Percentiles rank a stretch among this genome's conserved stretches.
Conservation (phyloP, 2,329 filamentous ascomycete species). For the Byssoonygena ceratinophila region DNA sequence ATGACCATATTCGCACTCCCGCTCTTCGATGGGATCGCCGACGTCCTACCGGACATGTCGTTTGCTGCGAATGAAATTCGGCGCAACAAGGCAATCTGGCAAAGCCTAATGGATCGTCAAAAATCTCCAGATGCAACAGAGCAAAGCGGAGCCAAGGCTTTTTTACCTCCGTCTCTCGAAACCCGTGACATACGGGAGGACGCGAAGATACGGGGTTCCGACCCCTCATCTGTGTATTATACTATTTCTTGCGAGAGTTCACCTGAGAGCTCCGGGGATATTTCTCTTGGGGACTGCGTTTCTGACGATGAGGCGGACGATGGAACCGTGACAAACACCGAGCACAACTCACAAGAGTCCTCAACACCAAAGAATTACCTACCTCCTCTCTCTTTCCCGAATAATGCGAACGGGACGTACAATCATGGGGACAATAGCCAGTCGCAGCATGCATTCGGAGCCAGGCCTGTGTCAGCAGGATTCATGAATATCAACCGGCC, state of each 20-base stretch:
- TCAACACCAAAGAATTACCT: constrained; percentile 1
- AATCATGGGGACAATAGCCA: background rate
- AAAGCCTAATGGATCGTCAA: constrained; percentile 21
- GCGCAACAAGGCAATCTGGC: constrained; percentile 63
- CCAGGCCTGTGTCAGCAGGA: no score
- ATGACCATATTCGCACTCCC: constrained; percentile 94
- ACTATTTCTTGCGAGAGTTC: constrained; percentile 1
- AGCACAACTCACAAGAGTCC: constrained; percentile 2
- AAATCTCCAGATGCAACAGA: background rate
- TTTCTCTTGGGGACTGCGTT: background rate
- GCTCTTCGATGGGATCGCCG: constrained; percentile 76
- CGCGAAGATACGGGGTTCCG: background rate
- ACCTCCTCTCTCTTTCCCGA: background rate
- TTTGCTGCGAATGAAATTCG: constrained; percentile 77
- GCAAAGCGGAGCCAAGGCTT: background rate
- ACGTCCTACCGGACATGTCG: constrained; percentile 71
- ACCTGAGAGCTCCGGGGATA: background rate
- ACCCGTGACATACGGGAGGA: constrained; percentile 10
- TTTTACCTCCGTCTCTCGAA: background rate
- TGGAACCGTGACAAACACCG: background rate
- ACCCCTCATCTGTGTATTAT: constrained; percentile 6
- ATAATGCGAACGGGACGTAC: background rate
- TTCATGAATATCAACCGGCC: background rate
- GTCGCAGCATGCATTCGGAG: background rate
- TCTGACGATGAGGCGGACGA: constrained; percentile 7